Evolutionary conservation across 352 stramenopile species (phyloP).

Genomic region (Phytophthora boehmeriae): DNA sequence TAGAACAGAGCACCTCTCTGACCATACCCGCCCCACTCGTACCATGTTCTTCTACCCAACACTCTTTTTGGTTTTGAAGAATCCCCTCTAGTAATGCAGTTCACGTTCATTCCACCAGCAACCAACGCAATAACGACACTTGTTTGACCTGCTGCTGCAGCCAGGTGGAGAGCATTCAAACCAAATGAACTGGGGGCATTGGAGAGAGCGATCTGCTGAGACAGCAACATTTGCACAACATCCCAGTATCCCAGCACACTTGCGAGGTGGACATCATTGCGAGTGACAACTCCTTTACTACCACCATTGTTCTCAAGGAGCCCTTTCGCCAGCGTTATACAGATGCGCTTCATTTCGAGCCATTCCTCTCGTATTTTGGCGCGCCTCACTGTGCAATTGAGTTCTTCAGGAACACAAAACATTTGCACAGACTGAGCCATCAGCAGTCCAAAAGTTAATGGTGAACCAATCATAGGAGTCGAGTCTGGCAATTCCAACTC

Average conservation of each 20-base stretch:
- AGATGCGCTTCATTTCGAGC: conserved; percentile 47
- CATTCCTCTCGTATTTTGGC: conserved; percentile 38
- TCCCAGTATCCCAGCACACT: conserved; percentile 57
- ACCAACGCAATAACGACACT: conserved; percentile 45
- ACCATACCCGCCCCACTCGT: conserved; percentile 26
- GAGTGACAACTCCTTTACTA: conserved; percentile 55
- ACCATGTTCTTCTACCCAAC: conserved; percentile 5
- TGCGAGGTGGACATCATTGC: conserved; percentile 52
- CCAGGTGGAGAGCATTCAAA: conserved; percentile 61
- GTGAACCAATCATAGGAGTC: conserved; percentile 32
- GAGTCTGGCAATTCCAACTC: neutral
- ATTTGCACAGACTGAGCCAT: conserved; percentile 31
- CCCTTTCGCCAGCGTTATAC: conserved; percentile 35
- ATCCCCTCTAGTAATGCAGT: conserved; percentile 28
- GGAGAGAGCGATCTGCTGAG: conserved; percentile 55
- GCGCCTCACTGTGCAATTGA: conserved; percentile 18
- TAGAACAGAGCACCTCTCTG: conserved; percentile 51
- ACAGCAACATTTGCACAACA: conserved; percentile 45
- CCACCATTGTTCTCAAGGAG: conserved; percentile 38
- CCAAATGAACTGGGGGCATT: conserved; percentile 34
- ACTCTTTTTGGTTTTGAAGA: conserved; percentile 12
- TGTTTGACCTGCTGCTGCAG: conserved; percentile 53
- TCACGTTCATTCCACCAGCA: conserved; percentile 63
- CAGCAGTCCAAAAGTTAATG: conserved; percentile 56
- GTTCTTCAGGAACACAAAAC: conserved; percentile 36